Evolutionary conservation across 768 basidiomycete genomes (phyloP), one percentile per base, ranked within the genome.

Genomic region (Lenzites betulinus): DNA sequence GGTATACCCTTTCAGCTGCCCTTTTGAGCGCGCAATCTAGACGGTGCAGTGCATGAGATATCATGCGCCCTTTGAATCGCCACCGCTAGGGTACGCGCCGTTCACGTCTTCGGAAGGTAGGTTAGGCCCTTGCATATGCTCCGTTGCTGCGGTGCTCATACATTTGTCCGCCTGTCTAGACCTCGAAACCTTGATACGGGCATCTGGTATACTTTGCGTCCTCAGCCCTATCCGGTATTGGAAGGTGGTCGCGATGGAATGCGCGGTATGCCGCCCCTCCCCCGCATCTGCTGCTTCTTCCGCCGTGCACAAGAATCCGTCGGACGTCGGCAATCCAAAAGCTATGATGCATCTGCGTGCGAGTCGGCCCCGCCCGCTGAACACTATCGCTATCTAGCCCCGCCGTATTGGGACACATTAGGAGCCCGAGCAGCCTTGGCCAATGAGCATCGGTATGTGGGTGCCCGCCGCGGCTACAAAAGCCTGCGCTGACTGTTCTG

Each of bases 251-350:
- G 38, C 38, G 13, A 16, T 13, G 38, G 4, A 39, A 13, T 13
- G 13, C 6, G 18, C 13, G 15, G 13, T 12, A 25, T 48, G 46
- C 13, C 46, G 9, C 7, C 46, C 46, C 46, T 16, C 46, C 46
- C 7, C 12, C 15, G 12, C 26, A 26, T 48, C 26, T 28, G 12
- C 23, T 26, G 25, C 38, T 39, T 39, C 38, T 39, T 39, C 23
- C 30, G 33, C 54, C 35, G 46, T 35, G 18, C 41, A 15, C 39
- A 50, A 52, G 46, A 28, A 25, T 26, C 13, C 41, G 53, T 61
- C 55, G 60, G 60, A 62, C 51, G 30, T 57, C 60, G 60, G 60
- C 60, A 33, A 36, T 30, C 36, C 60, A 51, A 36, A 53, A 20
- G 60, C 60, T 57, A 51, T 57, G 60, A 57, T 51, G n/a, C 42